Percentiles rank a stretch among this genome's conserved stretches.
Conservation (phyloP, 2,329 filamentous ascomycete species). For the Neopestalotiopsis sp. region DNA sequence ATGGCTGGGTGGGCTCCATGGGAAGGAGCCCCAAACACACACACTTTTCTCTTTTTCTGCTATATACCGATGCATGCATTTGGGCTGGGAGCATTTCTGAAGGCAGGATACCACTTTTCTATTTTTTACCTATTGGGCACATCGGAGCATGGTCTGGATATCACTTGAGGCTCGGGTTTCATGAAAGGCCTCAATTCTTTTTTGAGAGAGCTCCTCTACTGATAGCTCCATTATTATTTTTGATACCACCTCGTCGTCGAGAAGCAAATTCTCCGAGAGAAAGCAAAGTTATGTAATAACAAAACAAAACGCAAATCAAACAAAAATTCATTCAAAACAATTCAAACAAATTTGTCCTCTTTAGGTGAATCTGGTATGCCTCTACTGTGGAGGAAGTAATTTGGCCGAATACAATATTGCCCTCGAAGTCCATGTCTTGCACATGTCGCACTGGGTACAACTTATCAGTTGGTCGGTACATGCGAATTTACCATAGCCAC, state of each 20-base stretch:
- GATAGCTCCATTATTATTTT: slow-evolving; percentile 17
- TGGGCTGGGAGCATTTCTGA: slow-evolving; percentile 27
- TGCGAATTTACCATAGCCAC: not conserved
- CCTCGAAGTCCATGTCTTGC: not conserved
- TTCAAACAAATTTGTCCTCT: slow-evolving; percentile 12
- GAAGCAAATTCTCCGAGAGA: slow-evolving; percentile 20
- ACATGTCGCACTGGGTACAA: not conserved
- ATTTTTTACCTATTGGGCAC: slow-evolving; percentile 21
- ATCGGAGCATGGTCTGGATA: slow-evolving; percentile 21
- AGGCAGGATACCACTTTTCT: slow-evolving; percentile 18
- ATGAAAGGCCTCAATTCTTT: not conserved
- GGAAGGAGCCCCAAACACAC: slow-evolving; percentile 27
- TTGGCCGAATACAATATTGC: not conserved
- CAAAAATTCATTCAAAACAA: not conserved
- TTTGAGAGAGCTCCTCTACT: slow-evolving; percentile 20
- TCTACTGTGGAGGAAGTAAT: not conserved
- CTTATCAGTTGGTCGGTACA: not conserved
- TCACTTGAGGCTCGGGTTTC: not conserved
- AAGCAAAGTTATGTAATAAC: slow-evolving; percentile 21
- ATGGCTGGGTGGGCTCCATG: slow-evolving; percentile 16
- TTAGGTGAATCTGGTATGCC: not conserved
- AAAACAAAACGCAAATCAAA: slow-evolving; percentile 24
- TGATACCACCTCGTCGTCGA: slow-evolving; percentile 18
- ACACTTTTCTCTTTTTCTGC: slow-evolving; percentile 18
- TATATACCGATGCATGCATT: slow-evolving; percentile 39